Base-by-base conservation (phyloP, 129 eudicot species). In the Flaveria linearis region DNA sequence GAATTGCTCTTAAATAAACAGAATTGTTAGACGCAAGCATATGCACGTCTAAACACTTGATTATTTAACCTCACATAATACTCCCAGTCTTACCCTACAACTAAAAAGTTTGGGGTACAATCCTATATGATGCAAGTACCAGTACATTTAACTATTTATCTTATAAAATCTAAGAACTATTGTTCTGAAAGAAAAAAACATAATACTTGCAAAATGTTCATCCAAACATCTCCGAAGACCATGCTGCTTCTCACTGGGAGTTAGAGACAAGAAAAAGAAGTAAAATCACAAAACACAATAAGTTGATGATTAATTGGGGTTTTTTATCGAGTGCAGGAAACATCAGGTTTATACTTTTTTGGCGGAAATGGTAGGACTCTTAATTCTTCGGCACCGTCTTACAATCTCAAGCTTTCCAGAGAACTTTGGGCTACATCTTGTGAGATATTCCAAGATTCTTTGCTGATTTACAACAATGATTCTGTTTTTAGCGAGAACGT, bases 301-400 rank as follows among this genome's bases (percentile, higher is more conserved):
- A 33, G 75, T 12, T 80, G 17, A 28, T 8, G 20, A 36, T 41
- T 39, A 72, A 36, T 7, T 17, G 17, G 69, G 39, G 26, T 62
- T 50, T n/a, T n/a, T 55, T 63, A 49, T 65, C 72, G 58, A 16
- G 74, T 88, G 80, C 90, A 94, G 98, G 98, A 84, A 83, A 71
- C 72, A 16, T 87, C 97, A 14, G 96, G 96, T 22, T 85, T 91
- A 36, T 86, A 89, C 71, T 91, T 86, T 70, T 94, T 91, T 74
- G 97, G 97, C 25, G 98, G 97, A 42, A 85, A 83, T 13, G 98
- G 97, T 3, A 85, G 88, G 86, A 87, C 87, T 1, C 15, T 89
- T 10, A 81, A 78, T 3, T 89, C 98, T 58, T 94, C 97, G 55
- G 63, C 82, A 30, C 82, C 89, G 64, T 94, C 98, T 23, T 84